Evolutionary conservation across 306 rosid species (phyloP).

Genomic region (peach (Prunus persica)): DNA sequence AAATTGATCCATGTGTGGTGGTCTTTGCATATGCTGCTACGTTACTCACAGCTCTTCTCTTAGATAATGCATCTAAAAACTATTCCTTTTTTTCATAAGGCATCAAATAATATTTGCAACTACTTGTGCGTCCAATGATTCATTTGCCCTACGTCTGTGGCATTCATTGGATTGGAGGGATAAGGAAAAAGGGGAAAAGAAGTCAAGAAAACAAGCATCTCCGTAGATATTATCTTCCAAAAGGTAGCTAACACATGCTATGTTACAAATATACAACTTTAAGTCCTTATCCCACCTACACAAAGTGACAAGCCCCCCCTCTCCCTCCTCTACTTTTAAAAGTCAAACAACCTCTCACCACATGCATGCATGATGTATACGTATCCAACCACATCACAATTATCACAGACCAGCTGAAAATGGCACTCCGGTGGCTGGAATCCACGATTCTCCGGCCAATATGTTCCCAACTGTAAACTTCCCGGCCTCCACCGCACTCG

Average conservation of each 20-base stretch:
- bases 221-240: neutral
- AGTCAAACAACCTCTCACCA: neutral
- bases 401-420: conserved; percentile 44
- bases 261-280: neutral
- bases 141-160: too few relatives aligned
- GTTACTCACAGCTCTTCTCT: too few relatives aligned
- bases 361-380: neutral
- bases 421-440: conserved; percentile 61
- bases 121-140: too few relatives aligned
- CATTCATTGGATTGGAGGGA: neutral
- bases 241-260: neutral
- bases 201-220: neutral
- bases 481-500: conserved; percentile 39
- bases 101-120: too few relatives aligned
- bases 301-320: neutral
- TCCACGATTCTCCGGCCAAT: conserved; percentile 61
- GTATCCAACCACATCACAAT: neutral
- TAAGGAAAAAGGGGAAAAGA: neutral
- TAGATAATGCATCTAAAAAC: too few relatives aligned
- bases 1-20: too few relatives aligned
- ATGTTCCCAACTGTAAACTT: conserved; percentile 55
- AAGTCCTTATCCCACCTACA: neutral
- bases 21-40: too few relatives aligned
- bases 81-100: too few relatives aligned
- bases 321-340: neutral